Evolutionary conservation across 2,329 filamentous ascomycete species (phyloP).

Genomic region (Trichoderma koningii): DNA sequence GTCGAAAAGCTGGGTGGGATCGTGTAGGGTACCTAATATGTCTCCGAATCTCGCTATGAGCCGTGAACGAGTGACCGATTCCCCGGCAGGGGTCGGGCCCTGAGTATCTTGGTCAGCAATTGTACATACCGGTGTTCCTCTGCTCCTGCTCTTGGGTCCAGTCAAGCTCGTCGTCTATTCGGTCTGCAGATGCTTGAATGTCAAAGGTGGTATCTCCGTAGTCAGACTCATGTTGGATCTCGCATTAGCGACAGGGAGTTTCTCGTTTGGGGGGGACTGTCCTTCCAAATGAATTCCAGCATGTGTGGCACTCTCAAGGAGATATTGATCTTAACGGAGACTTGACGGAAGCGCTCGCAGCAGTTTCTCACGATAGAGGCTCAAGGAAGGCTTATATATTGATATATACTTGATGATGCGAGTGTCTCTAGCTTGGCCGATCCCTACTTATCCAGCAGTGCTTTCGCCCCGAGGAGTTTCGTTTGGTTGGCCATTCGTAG

Average conservation of each 20-base stretch:
- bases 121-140: background rate
- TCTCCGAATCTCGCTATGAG: constrained; percentile 31
- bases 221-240: too few relatives aligned
- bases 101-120: background rate
- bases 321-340: too few relatives aligned
- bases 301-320: too few relatives aligned
- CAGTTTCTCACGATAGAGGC: background rate
- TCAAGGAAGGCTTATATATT: background rate
- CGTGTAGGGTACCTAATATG: constrained; percentile 35
- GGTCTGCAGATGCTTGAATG: too few relatives aligned
- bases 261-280: too few relatives aligned
- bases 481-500: background rate
- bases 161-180: too few relatives aligned
- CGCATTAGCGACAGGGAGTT: too few relatives aligned
- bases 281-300: too few relatives aligned
- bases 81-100: constrained; percentile 5
- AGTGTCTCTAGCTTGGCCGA: too few relatives aligned
- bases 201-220: too few relatives aligned
- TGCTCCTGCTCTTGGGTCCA: too few relatives aligned
- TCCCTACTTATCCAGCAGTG: background rate
- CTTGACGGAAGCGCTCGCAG: background rate
- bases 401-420: too few relatives aligned
- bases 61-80: constrained; percentile 28
- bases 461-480: background rate
- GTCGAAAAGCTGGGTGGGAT: constrained; percentile 33